Evolutionary conservation across 352 stramenopile species (phyloP).

Genomic region (Globisporangium irregulare): DNA sequence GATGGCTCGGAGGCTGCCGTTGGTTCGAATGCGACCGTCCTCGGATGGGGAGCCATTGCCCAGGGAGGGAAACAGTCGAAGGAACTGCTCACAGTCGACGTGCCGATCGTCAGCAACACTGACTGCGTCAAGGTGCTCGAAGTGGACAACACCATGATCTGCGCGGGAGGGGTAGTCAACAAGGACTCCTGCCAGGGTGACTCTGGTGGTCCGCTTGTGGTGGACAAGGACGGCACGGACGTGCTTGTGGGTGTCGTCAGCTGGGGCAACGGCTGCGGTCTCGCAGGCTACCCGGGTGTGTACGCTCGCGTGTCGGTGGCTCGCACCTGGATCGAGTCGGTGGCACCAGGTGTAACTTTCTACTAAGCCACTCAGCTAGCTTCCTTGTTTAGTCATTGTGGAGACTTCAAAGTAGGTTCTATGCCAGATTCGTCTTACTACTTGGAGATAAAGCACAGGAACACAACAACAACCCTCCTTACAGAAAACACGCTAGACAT

Average conservation of each 20-base stretch:
- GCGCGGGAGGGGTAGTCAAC: slow-evolving; percentile 35
- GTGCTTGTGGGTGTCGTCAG: slow-evolving; percentile 55
- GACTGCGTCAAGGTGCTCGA: slow-evolving; percentile 27
- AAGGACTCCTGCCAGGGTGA: slow-evolving; percentile 58
- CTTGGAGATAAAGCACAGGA: not conserved
- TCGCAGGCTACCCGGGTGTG: slow-evolving; percentile 45
- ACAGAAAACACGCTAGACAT: too few relatives aligned
- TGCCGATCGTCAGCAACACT: slow-evolving; percentile 37
- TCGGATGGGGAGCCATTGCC: slow-evolving; percentile 19
- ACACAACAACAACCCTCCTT: too few relatives aligned
- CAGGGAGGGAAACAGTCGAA: slow-evolving; percentile 19
- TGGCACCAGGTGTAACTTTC: slow-evolving; percentile 14
- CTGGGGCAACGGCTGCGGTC: slow-evolving; percentile 57
- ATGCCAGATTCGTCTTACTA: not conserved
- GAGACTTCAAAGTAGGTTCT: not conserved
- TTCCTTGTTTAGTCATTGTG: not conserved
- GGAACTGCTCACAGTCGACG: slow-evolving; percentile 36
- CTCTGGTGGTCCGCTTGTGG: slow-evolving; percentile 42
- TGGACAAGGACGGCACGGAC: slow-evolving; percentile 26
- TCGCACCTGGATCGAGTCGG: slow-evolving; percentile 44
- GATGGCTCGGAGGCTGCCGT: slow-evolving; percentile 24
- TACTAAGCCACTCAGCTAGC: not conserved
- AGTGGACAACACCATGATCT: slow-evolving; percentile 53
- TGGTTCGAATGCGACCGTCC: slow-evolving; percentile 34
- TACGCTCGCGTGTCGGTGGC: slow-evolving; percentile 50